Evolutionary conservation across 768 basidiomycete genomes (phyloP), one percentile per base, ranked within the genome.

Genomic region (Russula abietina): DNA sequence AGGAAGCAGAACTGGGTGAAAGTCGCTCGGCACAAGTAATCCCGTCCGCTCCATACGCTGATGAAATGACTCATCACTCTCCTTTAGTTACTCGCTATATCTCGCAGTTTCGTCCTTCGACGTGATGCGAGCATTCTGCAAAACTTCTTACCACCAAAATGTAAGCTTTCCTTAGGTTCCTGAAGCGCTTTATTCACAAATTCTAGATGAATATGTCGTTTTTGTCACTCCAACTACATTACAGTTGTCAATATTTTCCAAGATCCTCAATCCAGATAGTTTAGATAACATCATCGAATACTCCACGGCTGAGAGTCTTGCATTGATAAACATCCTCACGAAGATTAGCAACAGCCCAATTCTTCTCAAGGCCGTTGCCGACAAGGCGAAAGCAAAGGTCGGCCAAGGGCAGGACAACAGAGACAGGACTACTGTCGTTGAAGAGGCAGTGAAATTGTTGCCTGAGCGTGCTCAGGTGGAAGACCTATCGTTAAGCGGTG

Each of bases 311-410:
- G 86, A 89, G 67, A 88, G 90, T 2, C 80, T 95, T 22, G 87
- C 87, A 19, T 71, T 95, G 28, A 91, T 98, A 67, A 85, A 83
- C 59, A 78, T 84, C 61, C 79, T 97, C 38, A 89, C 87, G 14
- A 97, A 98, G 79, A 82, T 98, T 65, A 93, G 90, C 77, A 98
- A 91, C 71, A 94, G 92, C 68, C 96, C 96, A 0, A 84, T 92
- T 38, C 76, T 98, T 33, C 76, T 94, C 49, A 91, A 89, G 69
- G 86, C 88, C n/a, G 86, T 87, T 5, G 83, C 82, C 17, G 86
- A 89, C 65, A 86, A 82, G 65, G 80, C 78, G 19, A 83, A 77
- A 67, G 73, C 70, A 28, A 79, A 80, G 61, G 69, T 52, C 30
- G 50, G 45, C 12, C 67, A 69, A 33, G 71, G 75, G 7, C 73